phyloP scores from a whole-genome alignment of 163 green algal genomes.

The Scenedesmus sp. region DNA sequence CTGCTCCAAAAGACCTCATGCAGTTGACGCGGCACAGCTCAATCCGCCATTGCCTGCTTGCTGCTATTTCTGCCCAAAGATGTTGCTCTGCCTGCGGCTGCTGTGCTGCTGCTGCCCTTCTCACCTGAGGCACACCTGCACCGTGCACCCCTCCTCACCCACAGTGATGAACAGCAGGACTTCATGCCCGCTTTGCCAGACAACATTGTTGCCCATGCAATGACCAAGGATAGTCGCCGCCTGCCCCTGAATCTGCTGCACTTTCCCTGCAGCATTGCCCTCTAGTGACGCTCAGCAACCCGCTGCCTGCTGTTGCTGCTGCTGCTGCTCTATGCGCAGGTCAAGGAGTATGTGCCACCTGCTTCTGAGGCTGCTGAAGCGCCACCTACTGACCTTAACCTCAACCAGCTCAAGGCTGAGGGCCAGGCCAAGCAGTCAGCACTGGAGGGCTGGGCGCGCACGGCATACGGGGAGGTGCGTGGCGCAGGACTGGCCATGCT shows the following conservation, averaged over 20 bases:
- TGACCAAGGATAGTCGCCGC: constrained; percentile 84
- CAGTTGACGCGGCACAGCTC: too few species aligned
- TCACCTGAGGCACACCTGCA: too few species aligned
- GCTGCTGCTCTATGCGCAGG: constrained; percentile 63
- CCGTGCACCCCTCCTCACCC: too few species aligned
- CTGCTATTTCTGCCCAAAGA: too few species aligned
- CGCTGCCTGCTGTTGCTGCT: not conserved
- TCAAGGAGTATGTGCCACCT: constrained; percentile 80
- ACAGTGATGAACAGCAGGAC: too few species aligned
- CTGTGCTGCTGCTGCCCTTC: too few species aligned
- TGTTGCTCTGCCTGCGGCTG: too few species aligned
- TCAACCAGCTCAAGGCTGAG: constrained; percentile 76
- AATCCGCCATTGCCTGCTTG: too few species aligned
- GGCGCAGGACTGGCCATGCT: not conserved
- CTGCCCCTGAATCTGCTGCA: constrained; percentile 56
- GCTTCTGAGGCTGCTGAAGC: constrained; percentile 62
- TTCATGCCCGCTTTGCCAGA: too few species aligned
- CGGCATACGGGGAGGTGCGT: constrained; percentile 89
- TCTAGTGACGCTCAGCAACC: not conserved
- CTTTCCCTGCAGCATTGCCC: not conserved
- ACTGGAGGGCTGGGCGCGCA: constrained; percentile 89
- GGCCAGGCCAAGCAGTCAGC: constrained; percentile 77
- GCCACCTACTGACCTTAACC: constrained; percentile 23
- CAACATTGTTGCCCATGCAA: not conserved
- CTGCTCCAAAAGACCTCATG: too few species aligned